Evolutionary conservation across 768 basidiomycete species (phyloP).

Genomic region (Clathrus columnatus): DNA sequence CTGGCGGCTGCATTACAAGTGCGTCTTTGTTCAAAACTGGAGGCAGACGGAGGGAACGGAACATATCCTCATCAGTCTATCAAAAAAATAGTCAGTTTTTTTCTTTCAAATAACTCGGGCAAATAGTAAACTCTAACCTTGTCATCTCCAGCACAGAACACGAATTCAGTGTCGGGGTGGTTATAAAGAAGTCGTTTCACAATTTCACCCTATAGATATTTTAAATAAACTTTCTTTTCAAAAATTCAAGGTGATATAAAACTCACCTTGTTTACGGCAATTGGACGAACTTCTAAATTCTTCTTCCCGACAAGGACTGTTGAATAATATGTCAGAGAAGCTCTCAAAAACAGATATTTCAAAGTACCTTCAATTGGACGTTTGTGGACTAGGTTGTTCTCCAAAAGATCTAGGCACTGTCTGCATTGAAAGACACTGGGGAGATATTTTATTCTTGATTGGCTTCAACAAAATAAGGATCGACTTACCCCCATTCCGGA

Average conservation of each 20-base stretch:
- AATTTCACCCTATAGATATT: slow-evolving; percentile 65
- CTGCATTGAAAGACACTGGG: slow-evolving; percentile 83
- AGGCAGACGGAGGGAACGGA: slow-evolving; percentile 76
- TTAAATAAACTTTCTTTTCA: neutral
- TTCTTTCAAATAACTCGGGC: neutral
- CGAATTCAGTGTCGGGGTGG: slow-evolving; percentile 89
- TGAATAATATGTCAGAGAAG: neutral
- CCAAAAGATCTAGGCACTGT: slow-evolving; percentile 92
- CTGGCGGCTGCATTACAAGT: slow-evolving; percentile 36
- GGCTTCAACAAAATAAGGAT: neutral
- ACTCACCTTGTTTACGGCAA: slow-evolving; percentile 83
- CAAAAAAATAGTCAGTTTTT: neutral
- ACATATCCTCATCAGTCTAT: slow-evolving; percentile 99
- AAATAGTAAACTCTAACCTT: slow-evolving; percentile 45
- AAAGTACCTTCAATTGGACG: slow-evolving; percentile 82
- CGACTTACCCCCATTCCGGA: slow-evolving; percentile 87
- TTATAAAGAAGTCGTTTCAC: slow-evolving; percentile 89
- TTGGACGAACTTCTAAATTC: slow-evolving; percentile 93
- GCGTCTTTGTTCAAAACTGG: slow-evolving; percentile 25
- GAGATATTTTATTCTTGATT: neutral
- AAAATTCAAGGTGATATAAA: neutral
- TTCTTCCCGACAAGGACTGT: slow-evolving; percentile 93
- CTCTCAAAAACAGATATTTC: neutral
- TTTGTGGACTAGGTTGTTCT: slow-evolving; percentile 88
- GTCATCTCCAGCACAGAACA: slow-evolving; percentile 98